Conservation (phyloP, 1,284 basidiomycete species). For the Anthracocystis walkeri region DNA sequence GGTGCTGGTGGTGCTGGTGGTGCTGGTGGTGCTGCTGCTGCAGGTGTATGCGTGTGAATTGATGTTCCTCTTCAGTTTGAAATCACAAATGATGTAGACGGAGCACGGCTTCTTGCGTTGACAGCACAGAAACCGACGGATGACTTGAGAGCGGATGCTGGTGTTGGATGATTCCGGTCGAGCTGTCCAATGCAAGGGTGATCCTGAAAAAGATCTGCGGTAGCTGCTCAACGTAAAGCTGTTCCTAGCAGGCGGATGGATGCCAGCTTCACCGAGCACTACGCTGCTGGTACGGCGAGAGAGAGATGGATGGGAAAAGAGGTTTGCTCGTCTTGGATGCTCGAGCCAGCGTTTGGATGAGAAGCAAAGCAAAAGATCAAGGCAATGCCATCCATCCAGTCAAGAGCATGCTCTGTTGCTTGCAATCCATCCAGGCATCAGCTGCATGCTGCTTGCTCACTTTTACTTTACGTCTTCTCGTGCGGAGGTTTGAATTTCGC, state of each 20-base stretch:
- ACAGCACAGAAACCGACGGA: not conserved
- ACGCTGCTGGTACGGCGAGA: not conserved
- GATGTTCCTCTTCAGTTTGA: not conserved
- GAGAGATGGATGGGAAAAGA: constrained; percentile 2
- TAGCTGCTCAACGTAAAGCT: constrained; percentile 1
- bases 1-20: too few species aligned
- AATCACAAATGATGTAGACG: not conserved
- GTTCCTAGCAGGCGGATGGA: not conserved
- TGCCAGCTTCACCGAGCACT: constrained; percentile 1
- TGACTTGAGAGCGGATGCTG: not conserved
- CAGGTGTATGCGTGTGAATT: not conserved
- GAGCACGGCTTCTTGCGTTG: not conserved
- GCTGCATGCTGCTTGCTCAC: not conserved
- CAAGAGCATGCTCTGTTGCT: not conserved
- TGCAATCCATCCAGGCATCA: constrained; percentile 1
- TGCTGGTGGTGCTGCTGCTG: too few species aligned
- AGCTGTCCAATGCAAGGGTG: not conserved
- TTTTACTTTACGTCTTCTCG: constrained; percentile 4
- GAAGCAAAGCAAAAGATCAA: not conserved
- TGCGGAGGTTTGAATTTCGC: constrained; percentile 1
- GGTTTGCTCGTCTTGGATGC: constrained; percentile 1
- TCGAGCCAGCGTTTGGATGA: constrained; percentile 1
- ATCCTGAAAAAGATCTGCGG: not conserved
- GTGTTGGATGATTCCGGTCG: not conserved
- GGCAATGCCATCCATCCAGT: not conserved